Percentiles rank a stretch among this genome's conserved stretches.
Conservation (phyloP, 177 flowering plant genomes). For the Tripterygium wilfordii region DNA sequence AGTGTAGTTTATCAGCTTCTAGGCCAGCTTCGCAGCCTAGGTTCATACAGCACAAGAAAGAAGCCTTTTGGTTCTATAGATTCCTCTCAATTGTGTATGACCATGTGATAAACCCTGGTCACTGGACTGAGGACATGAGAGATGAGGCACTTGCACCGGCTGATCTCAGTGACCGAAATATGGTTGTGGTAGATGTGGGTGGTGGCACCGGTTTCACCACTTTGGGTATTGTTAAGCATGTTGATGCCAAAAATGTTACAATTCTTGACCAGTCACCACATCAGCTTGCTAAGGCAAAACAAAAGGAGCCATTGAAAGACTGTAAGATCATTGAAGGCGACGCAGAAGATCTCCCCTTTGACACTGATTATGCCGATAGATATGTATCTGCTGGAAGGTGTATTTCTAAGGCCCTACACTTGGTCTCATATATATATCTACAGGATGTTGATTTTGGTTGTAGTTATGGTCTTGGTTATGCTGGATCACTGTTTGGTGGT, state of each 20-base stretch:
- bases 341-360: constrained; percentile 87
- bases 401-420: constrained; percentile 3
- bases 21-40: constrained; percentile 87
- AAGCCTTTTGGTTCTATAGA: constrained; percentile 96
- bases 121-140: constrained; percentile 98
- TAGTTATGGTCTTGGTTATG: neutral
- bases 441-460: too few species aligned
- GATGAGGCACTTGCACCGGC: constrained; percentile 95
- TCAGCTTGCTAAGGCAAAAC: constrained; percentile 89
- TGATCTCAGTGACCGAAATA: constrained; percentile 48
- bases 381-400: constrained; percentile 91
- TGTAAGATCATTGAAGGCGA: constrained; percentile 82
- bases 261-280: constrained; percentile 92
- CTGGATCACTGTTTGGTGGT: neutral
- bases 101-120: constrained; percentile 77
- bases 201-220: constrained; percentile 97
- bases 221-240: constrained; percentile 83
- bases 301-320: constrained; percentile 74
- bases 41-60: constrained; percentile 93
- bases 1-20: constrained; percentile 60
- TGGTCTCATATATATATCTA: too few species aligned
- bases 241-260: constrained; percentile 86
- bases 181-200: constrained; percentile 92
- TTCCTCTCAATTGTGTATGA: constrained; percentile 87
- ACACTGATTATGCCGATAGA: constrained; percentile 82